Evolutionary conservation across 106 monocot genomes (phyloP).

Genomic region (Acanthochlamys bracteata): DNA sequence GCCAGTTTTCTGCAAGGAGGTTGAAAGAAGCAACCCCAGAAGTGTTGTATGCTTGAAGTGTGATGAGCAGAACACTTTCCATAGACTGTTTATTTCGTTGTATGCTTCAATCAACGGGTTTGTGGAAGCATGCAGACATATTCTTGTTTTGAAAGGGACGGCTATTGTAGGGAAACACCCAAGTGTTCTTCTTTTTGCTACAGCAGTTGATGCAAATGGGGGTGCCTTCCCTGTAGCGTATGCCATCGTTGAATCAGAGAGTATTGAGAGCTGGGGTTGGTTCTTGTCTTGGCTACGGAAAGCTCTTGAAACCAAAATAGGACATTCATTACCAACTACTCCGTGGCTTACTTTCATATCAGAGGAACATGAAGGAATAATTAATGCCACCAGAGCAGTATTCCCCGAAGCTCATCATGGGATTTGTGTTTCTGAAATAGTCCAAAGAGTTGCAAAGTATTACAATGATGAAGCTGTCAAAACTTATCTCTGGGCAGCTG

Average conservation of each 20-base stretch:
- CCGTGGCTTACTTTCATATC: neutral
- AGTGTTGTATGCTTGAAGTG: neutral
- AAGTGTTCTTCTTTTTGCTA: conserved; percentile 1
- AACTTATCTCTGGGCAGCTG: conserved; percentile 1
- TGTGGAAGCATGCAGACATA: neutral
- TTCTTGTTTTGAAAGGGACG: conserved; percentile 3
- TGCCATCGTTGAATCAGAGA: conserved; percentile 1
- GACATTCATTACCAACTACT: neutral
- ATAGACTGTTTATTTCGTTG: neutral
- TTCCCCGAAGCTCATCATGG: neutral
- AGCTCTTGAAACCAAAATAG: neutral
- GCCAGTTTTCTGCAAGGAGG: neutral
- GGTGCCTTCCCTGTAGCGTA: neutral
- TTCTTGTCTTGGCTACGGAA: neutral
- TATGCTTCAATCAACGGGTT: conserved; percentile 5
- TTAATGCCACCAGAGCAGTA: neutral
- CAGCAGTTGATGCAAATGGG: neutral
- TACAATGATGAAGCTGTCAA: conserved; percentile 4
- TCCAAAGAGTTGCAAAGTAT: conserved; percentile 2
- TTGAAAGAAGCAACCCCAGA: neutral
- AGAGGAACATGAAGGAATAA: conserved; percentile 5
- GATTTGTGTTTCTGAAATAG: conserved; percentile 1
- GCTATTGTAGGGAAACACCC: neutral
- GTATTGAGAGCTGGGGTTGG: neutral
- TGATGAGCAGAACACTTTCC: neutral